These are phyloP conservation scores for Nissolia schottii DNA, from an alignment of 306 rosid genomes.

Conservation along the genomic window DNA sequence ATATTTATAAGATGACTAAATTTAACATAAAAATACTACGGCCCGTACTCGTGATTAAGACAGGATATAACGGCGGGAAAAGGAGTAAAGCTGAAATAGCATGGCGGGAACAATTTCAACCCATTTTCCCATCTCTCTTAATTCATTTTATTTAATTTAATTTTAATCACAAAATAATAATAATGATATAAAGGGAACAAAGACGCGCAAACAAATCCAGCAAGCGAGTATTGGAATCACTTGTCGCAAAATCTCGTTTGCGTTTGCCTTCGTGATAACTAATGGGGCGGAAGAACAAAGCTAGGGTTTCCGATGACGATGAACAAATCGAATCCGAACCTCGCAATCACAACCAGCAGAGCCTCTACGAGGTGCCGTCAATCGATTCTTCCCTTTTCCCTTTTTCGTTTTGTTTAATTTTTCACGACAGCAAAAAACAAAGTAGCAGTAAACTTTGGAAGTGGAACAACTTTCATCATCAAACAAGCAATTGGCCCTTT, in stretches of 20 bases:
- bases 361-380: slow-evolving; percentile 58
- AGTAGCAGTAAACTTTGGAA: background rate
- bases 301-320: slow-evolving; percentile 60
- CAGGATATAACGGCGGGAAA: slow-evolving; percentile 24
- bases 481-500: background rate
- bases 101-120: slow-evolving; percentile 25
- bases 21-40: no score
- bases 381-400: background rate
- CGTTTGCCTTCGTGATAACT: background rate
- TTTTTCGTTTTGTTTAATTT: no score
- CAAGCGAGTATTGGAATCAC: slow-evolving; percentile 5
- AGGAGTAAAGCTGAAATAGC: background rate
- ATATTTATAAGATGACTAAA: no score
- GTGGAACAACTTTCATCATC: background rate
- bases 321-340: slow-evolving; percentile 14
- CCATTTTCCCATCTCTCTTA: background rate
- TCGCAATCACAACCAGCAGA: slow-evolving; percentile 17
- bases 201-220: background rate
- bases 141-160: background rate
- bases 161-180: background rate
- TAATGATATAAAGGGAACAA: background rate
- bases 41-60: no score
- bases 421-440: background rate
- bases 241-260: background rate
- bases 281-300: slow-evolving; percentile 47